Conservation (phyloP, 2,329 filamentous ascomycete species). For the Acrocalymma vagum region DNA sequence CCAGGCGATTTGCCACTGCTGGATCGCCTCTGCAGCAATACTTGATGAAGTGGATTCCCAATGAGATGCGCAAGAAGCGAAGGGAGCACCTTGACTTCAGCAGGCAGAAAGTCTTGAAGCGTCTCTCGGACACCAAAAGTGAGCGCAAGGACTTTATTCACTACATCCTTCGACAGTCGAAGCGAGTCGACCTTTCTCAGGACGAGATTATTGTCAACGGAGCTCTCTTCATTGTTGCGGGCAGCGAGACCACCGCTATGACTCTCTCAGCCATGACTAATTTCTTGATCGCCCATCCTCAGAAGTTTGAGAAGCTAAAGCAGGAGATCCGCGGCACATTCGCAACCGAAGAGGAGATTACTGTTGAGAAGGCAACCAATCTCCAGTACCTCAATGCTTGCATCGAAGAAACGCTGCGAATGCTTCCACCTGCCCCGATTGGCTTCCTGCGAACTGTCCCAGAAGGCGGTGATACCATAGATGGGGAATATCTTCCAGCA, state of each 20-base stretch:
- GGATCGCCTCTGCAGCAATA: conserved; percentile 23
- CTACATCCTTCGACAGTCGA: conserved; percentile 26
- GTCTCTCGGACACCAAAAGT: conserved; percentile 21
- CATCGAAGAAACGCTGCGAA: conserved; percentile 43
- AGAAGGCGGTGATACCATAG: conserved; percentile 23
- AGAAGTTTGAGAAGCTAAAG: conserved; percentile 20
- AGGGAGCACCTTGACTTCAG: conserved; percentile 27
- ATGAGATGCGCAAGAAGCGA: conserved; percentile 13
- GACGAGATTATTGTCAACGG: conserved; percentile 27
- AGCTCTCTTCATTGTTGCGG: conserved; percentile 29
- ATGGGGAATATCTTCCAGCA: conserved; percentile 23
- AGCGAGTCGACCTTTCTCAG: conserved; percentile 23
- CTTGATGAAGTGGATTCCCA: conserved; percentile 23
- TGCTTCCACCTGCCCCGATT: conserved; percentile 26
- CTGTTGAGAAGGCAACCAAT: conserved; percentile 22
- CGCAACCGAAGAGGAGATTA: conserved; percentile 32
- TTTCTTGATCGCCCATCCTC: conserved; percentile 12
- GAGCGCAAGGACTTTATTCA: conserved; percentile 26
- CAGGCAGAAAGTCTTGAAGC: conserved; percentile 29
- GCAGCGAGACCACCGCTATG: conserved; percentile 26
- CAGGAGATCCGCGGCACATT: conserved; percentile 26
- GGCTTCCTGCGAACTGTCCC: conserved; percentile 23
- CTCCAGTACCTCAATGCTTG: conserved; percentile 28
- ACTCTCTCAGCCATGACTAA: conserved; percentile 23
- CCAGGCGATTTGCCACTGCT: conserved; percentile 18